These are phyloP conservation scores for Daldinia sp. DNA, from an alignment of 2,329 filamentous ascomycete genomes.

Conservation along the genomic window DNA sequence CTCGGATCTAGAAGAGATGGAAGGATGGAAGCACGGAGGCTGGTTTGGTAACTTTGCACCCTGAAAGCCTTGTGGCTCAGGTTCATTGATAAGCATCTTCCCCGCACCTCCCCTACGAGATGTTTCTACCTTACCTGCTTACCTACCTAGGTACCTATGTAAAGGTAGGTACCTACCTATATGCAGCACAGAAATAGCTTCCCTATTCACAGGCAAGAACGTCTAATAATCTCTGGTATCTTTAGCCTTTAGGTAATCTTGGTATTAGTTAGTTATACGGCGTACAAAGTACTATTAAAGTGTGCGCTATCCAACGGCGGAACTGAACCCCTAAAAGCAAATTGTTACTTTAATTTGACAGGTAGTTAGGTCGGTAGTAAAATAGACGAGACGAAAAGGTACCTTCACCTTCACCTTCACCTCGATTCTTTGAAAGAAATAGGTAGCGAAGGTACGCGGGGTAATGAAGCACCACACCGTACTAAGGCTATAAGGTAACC, in stretches of 20 bases:
- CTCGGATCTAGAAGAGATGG: slow-evolving; percentile 14
- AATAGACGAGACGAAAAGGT: not conserved
- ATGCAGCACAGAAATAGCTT: not conserved
- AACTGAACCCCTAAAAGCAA: not conserved
- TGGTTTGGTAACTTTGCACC: not conserved
- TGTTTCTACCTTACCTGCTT: no score
- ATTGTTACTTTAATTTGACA: no score
- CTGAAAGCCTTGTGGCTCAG: not conserved
- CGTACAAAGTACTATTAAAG: no score
- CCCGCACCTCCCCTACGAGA: not conserved
- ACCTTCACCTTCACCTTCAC: no score
- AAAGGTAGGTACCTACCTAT: not conserved
- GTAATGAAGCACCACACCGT: not conserved
- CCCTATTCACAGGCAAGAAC: no score
- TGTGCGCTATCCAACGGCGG: no score
- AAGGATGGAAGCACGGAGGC: not conserved
- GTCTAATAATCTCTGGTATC: no score
- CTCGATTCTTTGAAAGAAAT: no score
- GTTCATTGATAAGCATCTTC: not conserved
- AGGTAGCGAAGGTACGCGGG: not conserved
- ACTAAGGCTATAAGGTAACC: not conserved
- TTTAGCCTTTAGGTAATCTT: no score
- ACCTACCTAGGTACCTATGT: not conserved
- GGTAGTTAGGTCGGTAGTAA: not conserved
- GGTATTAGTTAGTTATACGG: no score